Base-by-base conservation (phyloP, 176 grass and related monocot genomes). In the Triticum aestivum region DNA sequence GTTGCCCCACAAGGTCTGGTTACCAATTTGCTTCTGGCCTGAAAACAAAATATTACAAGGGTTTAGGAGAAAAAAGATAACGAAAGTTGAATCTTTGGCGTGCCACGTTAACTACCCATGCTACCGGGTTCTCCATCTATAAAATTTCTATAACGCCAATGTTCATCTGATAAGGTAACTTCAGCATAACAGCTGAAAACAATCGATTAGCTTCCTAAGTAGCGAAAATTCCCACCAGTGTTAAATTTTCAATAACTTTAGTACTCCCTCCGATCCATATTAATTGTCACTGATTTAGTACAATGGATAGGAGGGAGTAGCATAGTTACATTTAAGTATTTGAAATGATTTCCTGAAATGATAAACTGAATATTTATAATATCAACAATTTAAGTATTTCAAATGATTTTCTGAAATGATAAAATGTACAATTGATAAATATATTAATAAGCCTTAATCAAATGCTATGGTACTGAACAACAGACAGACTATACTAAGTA, bases 1-100 rank as follows among this genome's bases (percentile, higher is more conserved):
- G 49, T 84, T 95, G 63, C 89, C 90, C 89, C 87, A 92, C 49
- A 91, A 88, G 21, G 83, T 89, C 29, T 86, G 85, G 37, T 97
- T 84, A 61, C 18, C 32, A 23, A 75, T 84, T 84, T 47, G 82
- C 73, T 73, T 92, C 64, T 82, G 86, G 34, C 85, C 96, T 98
- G 79, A 92, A 79, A 89, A 66, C 5, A 62, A 88, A 82, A 42
- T 3, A 59, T 62, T 38, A 37, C 6, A 80, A 75, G 35, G 2
- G 65, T 38, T 4, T 35, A 9, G 3, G 59, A 69, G 27, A 10
- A 80, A 79, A 45, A 47, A 30, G 8, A 12, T 32, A 81, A 81
- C 38, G 38, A 54, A 52, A 71, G 23, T 14, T 42, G 6, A 64
- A 76, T 38, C 1, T 13, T 56, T 73, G 41, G 24, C 5, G 18